Base-by-base conservation (phyloP, 169 alveolate species). In the Besnoitia besnoiti region DNA sequence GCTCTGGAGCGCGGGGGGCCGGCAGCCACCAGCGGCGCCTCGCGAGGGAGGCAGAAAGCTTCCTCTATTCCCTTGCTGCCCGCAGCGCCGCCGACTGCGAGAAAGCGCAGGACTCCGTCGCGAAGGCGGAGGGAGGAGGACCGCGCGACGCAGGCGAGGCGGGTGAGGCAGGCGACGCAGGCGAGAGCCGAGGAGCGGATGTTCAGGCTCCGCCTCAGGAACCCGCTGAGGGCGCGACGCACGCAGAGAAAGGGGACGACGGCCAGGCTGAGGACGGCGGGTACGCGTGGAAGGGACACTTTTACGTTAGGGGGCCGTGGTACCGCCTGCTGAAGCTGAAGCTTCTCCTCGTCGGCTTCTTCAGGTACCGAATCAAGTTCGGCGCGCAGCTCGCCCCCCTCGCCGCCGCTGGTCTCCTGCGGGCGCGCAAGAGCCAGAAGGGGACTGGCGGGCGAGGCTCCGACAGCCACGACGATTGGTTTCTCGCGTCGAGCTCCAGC, bases 231-330 rank as follows among this genome's bases (percentile, higher is more conserved):
- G 67, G 24, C 67, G 24, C 14, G 67, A 51, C 14, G 67, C 14
- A 51, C 67, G 24, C 67, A 24, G 67, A 51, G 67, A 5, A 73
- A 3, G 46, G 46, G 82, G 24, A 5, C 30, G 46, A 73, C 12
- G 82, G 44, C 46, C 44, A 62, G 79, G 19, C 33, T 24, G 79
- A 30, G n/a, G 82, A 77, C 21, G 37, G 59, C 35, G 61, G 87
- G 39, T 27, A 10, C n/a, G 87, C 87, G 33, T 14, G 30, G 40
- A 35, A 77, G 35, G 87, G 87, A 1, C 40, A 37, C 59, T 40
- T 5, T 30, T 77, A 77, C 87, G 55, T 77, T 14, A 2, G 87
- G 21, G 87, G 61, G 33, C 87, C 87, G 87, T 77, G 87, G 87
- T 77, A 77, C 40, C 40, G 87, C 19, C 49, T 77, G 33, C 87